Conservation (phyloP, 2,329 filamentous ascomycete genomes). For the Didymella exigua region DNA sequence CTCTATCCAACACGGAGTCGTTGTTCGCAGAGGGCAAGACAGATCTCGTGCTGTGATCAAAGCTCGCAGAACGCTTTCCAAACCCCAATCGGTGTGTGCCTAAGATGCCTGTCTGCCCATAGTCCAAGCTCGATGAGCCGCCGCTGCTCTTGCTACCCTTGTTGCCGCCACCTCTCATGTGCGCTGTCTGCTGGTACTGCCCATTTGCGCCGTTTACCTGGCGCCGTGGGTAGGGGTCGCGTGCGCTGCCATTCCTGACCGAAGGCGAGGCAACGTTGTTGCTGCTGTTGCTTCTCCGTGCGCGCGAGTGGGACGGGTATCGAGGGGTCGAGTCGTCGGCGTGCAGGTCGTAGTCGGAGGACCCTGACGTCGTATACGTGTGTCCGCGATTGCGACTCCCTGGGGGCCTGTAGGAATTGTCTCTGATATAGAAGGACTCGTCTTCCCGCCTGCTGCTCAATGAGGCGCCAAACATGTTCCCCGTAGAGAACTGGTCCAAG, state of each 20-base stretch:
- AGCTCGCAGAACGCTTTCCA: slow-evolving; percentile 71
- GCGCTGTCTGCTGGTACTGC: slow-evolving; percentile 38
- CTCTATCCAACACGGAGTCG: slow-evolving; percentile 53
- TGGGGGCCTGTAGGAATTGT: slow-evolving; percentile 40
- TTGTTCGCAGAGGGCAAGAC: slow-evolving; percentile 41
- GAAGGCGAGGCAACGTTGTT: slow-evolving; percentile 63
- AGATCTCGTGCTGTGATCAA: slow-evolving; percentile 61
- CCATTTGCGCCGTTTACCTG: slow-evolving; percentile 33
- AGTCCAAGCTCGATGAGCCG: slow-evolving; percentile 69
- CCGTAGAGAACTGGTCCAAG: slow-evolving; percentile 69
- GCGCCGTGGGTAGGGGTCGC: slow-evolving; percentile 39
- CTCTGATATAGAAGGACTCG: slow-evolving; percentile 47
- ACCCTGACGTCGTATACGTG: slow-evolving; percentile 65
- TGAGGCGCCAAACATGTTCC: slow-evolving; percentile 24
- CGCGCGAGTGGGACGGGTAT: slow-evolving; percentile 54
- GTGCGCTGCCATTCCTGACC: slow-evolving; percentile 40
- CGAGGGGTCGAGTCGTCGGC: slow-evolving; percentile 46
- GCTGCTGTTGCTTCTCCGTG: slow-evolving; percentile 79
- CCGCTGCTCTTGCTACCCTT: slow-evolving; percentile 74
- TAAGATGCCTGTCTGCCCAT: slow-evolving; percentile 63
- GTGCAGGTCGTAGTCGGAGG: slow-evolving; percentile 60
- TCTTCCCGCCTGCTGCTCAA: slow-evolving; percentile 23
- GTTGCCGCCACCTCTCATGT: slow-evolving; percentile 53
- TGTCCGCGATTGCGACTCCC: slow-evolving; percentile 59
- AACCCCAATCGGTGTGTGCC: slow-evolving; percentile 62